A percentile compares a stretch with the other conserved stretches of the same genome.
phyloP scores from a whole-genome alignment of 169 alveolate genomes.

The Plasmodium inui region DNA sequence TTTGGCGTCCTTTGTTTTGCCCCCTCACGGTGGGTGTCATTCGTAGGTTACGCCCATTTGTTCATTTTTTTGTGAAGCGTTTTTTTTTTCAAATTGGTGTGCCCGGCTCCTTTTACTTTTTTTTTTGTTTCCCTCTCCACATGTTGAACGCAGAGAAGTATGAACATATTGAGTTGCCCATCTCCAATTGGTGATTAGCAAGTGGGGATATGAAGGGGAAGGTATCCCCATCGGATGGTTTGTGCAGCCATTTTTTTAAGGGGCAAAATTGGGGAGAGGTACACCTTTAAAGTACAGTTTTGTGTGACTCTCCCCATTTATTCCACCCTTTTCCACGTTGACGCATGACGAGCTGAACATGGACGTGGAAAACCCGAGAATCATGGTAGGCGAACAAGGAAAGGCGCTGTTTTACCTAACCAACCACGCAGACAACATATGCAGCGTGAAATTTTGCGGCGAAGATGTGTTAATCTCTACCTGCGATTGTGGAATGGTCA shows the following conservation, averaged over 20 bases:
- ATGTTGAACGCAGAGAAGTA: neutral
- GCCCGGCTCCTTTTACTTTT: neutral
- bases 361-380: neutral
- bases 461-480: conserved; percentile 17
- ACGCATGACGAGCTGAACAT: neutral
- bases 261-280: neutral
- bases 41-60: neutral
- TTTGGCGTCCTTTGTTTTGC: neutral
- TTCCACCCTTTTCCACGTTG: neutral
- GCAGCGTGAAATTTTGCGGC: conserved; percentile 19
- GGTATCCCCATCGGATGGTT: neutral
- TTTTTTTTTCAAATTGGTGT: neutral
- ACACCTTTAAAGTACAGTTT: neutral
- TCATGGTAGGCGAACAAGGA: neutral
- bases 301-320: neutral
- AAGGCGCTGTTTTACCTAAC: conserved; percentile 20
- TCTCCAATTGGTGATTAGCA: neutral
- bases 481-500: conserved; percentile 32
- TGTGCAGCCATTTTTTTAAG: neutral
- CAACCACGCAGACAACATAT: conserved; percentile 42
- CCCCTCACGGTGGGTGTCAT: neutral
- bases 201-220: neutral
- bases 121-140: neutral
- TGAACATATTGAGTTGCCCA: neutral
- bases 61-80: neutral